Percentiles rank a stretch among this genome's conserved stretches.
phyloP scores from a whole-genome alignment of 805 yeast species.

The Teunomyces lycoperdinae region DNA sequence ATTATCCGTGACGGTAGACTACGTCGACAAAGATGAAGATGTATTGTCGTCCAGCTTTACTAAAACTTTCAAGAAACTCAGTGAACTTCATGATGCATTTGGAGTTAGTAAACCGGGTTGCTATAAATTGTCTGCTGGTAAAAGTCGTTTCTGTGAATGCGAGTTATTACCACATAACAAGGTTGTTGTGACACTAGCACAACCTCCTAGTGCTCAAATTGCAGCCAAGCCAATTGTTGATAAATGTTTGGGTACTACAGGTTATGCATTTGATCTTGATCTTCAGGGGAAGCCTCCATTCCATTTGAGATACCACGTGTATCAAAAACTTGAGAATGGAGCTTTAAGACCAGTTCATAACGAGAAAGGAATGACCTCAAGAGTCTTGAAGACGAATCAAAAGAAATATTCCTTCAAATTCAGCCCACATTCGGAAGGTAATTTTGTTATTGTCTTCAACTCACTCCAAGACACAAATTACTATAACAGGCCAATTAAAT shows the following conservation, averaged over 20 bases:
- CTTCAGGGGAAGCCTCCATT: constrained; percentile 83
- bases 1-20: constrained; percentile 27
- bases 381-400: constrained; percentile 26
- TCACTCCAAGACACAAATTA: constrained; percentile 58
- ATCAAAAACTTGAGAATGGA: constrained; percentile 38
- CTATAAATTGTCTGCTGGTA: constrained; percentile 53
- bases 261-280: constrained; percentile 62
- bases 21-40: constrained; percentile 1
- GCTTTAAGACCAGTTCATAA: constrained; percentile 29
- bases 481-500: constrained; percentile 42
- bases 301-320: constrained; percentile 59
- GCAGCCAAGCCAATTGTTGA: constrained; percentile 66
- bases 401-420: constrained; percentile 47
- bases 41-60: constrained; percentile 11
- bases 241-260: constrained; percentile 90
- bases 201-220: constrained; percentile 40
- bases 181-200: constrained; percentile 36
- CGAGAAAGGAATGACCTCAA: constrained; percentile 27
- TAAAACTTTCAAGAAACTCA: constrained; percentile 19
- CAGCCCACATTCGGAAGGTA: constrained; percentile 79
- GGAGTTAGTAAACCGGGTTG: constrained; percentile 59
- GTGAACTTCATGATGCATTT: constrained; percentile 30
- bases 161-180: constrained; percentile 40
- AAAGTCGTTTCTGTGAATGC: constrained; percentile 67
- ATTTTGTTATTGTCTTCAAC: constrained; percentile 69